Conservation (phyloP, 169 alveolate species). For the Eimeria tenella region DNA sequence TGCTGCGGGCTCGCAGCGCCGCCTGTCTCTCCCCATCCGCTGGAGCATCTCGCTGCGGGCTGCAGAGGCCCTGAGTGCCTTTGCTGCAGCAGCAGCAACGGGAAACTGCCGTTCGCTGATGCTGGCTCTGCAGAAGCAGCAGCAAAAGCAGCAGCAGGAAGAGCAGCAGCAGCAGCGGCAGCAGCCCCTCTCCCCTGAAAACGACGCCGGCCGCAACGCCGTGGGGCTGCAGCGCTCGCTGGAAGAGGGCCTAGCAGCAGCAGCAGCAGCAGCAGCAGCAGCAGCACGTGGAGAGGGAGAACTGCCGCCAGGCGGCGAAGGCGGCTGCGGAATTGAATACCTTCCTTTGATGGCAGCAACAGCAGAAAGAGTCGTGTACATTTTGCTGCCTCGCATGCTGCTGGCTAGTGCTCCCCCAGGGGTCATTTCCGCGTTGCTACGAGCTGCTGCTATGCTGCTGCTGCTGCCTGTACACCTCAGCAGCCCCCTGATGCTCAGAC, state of each 20-base stretch:
- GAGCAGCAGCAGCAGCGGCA: not conserved
- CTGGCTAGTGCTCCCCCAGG: constrained; percentile 32
- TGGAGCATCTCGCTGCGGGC: constrained; percentile 44
- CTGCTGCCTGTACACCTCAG: constrained; percentile 72
- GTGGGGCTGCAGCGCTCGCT: not conserved
- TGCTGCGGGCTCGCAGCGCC: constrained; percentile 1
- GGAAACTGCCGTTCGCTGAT: constrained; percentile 61
- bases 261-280: constrained; percentile 54
- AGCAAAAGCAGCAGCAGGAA: not conserved
- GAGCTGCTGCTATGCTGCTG: constrained; percentile 50
- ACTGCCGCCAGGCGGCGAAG: constrained; percentile 38
- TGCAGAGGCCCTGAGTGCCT: constrained; percentile 47
- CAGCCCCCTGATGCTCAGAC: constrained; percentile 31
- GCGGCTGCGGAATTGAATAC: constrained; percentile 16
- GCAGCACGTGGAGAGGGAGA: constrained; percentile 35
- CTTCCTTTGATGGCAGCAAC: constrained; percentile 63
- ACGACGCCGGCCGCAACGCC: not conserved
- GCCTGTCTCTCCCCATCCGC: constrained; percentile 33
- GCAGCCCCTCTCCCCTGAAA: constrained; percentile 5
- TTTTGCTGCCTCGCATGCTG: constrained; percentile 67
- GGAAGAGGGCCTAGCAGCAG: constrained; percentile 30
- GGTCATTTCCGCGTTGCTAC: constrained; percentile 28
- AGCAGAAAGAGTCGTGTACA: constrained; percentile 31
- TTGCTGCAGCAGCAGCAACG: constrained; percentile 46
- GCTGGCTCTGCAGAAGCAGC: constrained; percentile 26